These are phyloP conservation scores for Primulina huaijiensis DNA, from an alignment of 257 asterid genomes.

Conservation along the genomic window DNA sequence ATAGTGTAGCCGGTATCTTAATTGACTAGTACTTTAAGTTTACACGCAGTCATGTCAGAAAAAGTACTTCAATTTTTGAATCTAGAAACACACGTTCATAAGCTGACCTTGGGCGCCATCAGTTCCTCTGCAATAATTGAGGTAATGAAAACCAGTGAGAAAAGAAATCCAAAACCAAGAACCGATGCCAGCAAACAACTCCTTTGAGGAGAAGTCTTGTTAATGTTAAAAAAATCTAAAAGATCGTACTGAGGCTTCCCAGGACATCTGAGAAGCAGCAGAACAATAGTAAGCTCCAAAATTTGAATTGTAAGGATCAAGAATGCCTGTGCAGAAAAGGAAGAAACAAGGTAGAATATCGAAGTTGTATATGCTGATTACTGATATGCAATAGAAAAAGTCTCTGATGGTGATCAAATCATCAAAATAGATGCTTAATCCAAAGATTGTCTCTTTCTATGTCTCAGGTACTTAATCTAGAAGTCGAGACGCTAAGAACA, in stretches of 20 bases:
- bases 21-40: background rate
- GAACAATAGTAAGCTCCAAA: constrained; percentile 55
- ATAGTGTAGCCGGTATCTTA: too few relatives aligned
- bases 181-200: constrained; percentile 59
- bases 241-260: constrained; percentile 53
- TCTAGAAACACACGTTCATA: background rate
- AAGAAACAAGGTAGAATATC: constrained; percentile 6
- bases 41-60: background rate
- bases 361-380: constrained; percentile 3
- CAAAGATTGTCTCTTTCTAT: constrained; percentile 1
- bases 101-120: constrained; percentile 53
- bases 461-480: background rate
- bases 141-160: constrained; percentile 51
- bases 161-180: constrained; percentile 56
- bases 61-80: background rate
- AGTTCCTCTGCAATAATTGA: constrained; percentile 48
- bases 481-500: background rate
- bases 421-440: constrained; percentile 10
- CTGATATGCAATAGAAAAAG: constrained; percentile 8
- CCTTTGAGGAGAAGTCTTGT: constrained; percentile 39
- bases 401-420: background rate
- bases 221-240: constrained; percentile 45
- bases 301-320: constrained; percentile 51
- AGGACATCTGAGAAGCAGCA: constrained; percentile 50
- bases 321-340: constrained; percentile 47